Conservation (phyloP, 106 monocot species). For the Phalaenopsis aphrodite region DNA sequence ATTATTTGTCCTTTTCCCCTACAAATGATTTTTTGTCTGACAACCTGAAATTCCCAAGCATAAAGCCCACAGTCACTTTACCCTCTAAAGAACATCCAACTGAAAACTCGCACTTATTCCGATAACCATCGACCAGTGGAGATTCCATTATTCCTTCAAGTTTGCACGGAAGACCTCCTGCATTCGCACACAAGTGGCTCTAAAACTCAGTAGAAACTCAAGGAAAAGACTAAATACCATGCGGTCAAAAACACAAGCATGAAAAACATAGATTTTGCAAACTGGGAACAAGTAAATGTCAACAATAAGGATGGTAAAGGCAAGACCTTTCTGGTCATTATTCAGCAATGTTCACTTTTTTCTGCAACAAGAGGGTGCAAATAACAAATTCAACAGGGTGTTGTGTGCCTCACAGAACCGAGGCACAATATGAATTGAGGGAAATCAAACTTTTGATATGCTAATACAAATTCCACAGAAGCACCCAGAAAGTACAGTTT, state of each 20-base stretch:
- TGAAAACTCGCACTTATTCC: conserved; percentile 98
- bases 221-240: background rate
- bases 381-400: background rate
- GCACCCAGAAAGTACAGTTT: background rate
- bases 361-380: background rate
- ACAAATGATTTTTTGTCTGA: background rate
- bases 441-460: background rate
- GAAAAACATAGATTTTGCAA: background rate
- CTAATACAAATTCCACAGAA: background rate
- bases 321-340: background rate
- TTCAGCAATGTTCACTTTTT: background rate
- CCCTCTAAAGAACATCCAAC: conserved; percentile 81
- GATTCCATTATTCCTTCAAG: conserved; percentile 93
- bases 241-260: background rate
- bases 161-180: conserved; percentile 95
- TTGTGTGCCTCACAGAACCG: background rate
- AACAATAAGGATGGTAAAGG: background rate
- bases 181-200: background rate
- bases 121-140: conserved; percentile 74
- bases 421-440: background rate
- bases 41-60: conserved; percentile 96
- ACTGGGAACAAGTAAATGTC: background rate
- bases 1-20: background rate
- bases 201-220: conserved; percentile 2
- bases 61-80: conserved; percentile 84